Evolutionary conservation across 495 filamentous ascomycete species (phyloP), one percentile per base, ranked within the genome.

Genomic region (Neurospora sp.): DNA sequence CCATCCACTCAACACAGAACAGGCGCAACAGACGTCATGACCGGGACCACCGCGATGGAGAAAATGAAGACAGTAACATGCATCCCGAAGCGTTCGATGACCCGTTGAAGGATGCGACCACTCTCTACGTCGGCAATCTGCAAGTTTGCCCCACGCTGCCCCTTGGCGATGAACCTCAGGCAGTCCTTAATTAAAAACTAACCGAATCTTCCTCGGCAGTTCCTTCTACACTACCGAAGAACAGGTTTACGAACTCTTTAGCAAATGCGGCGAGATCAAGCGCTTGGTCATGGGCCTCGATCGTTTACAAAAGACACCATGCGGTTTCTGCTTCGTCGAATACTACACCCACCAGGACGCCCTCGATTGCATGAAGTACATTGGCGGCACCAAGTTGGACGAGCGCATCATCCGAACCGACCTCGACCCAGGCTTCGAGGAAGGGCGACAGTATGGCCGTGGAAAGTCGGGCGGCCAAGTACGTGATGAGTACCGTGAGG

Each of bases 211-310:
- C 10, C 14, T 53, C 35, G 20, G 9, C 74, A 98, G 94, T 73
- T 99, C 96, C n/a, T 99, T 99, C 83, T 99, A 97, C 86, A 99
- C 96, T 12, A 99, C 96, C 61, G 96, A 99, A 80, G 96, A 99
- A 84, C 96, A 99, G 79, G 97, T 99, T 71, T 95, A 98, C 79
- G 96, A 97, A 80, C 90, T 98, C 12, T 98, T 98, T 80, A 87
- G 92, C 16, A 98, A 98, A 88, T 97, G 93, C 80, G 96, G 96
- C 72, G 95, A 98, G 84, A 95, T 99, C 80, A 98, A 98, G 82
- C 91, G 96, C 42, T 87, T 99, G 35, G 91, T 99, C n/a, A 99
- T 99, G 96, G 96, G 96, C 59, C 87, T 99, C 31, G 96, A 99
- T 79, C 90, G 96, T 20, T 96, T 94, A 84, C 92, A 91, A 83